Evolutionary conservation across 2,329 filamentous ascomycete genomes (phyloP), one percentile per base, ranked within the genome.

Genomic region (Fusarium penzigii): DNA sequence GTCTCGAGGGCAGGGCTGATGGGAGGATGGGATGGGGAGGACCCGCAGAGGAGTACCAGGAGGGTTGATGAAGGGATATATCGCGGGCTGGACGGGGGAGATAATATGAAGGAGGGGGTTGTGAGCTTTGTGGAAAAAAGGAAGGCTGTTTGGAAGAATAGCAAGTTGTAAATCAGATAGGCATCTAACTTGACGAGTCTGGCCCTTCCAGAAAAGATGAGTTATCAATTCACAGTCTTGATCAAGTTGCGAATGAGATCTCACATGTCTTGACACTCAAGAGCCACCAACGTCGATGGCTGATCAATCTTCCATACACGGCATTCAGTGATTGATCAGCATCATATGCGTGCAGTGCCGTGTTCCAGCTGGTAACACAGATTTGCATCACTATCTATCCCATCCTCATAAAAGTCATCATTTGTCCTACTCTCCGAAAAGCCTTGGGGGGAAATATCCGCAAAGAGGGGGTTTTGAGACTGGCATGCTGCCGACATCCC

Each of bases 41-140:
- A 85, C 11, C 87, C 85, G 0, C 83, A 85, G 68, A 78, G 82
- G 55, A 87, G 74, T 10, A 89, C 84, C 36, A 75, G 74, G 54
- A 65, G 82, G 57, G 67, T 89, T 49, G 75, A 78, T 14, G 77
- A 83, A 48, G 79, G 78, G 2, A 81, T 85, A 75, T 86, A 82
- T 63, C 74, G 74, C 48, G 75, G 75, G 53, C 76, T 92, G 50
- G 77, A 86, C 56, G 78, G 75, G 2, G 87, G 84, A 0, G 85
- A 88, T 60, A 93, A 93, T 70, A 85, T 90, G 71, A 81, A 79
- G 49, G 89, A 92, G 72, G 90, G 89, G 0, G 76, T 92, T 17
- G 75, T 69, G 71, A 89, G 88, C 54, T 93, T 93, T 75, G 85
- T 89, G 16, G 88, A 92, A 78, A 90, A 86, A 78, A 78, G 87